A percentile compares a stretch with the other conserved stretches of the same genome.
These are phyloP conservation scores for Daedalea quercina DNA, from an alignment of 768 basidiomycete species.

Conservation along the genomic window DNA sequence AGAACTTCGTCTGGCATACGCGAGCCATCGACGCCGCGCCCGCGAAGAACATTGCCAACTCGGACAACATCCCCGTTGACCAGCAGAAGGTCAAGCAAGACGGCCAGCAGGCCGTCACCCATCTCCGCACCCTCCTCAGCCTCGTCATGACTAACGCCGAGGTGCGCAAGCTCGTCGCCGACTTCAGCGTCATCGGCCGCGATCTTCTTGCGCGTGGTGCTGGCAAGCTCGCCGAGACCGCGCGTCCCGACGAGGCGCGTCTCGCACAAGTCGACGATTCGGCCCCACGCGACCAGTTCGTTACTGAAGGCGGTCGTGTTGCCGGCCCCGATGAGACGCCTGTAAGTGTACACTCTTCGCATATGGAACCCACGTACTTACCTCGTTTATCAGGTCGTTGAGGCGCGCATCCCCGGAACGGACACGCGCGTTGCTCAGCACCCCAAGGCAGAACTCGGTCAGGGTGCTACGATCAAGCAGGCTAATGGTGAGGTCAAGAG, in stretches of 20 bases:
- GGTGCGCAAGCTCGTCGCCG: constrained; percentile 81
- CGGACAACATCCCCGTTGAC: constrained; percentile 39
- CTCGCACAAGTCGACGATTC: constrained; percentile 64
- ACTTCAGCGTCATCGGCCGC: constrained; percentile 71
- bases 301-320: constrained; percentile 36
- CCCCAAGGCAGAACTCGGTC: constrained; percentile 39
- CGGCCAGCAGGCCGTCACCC: constrained; percentile 55
- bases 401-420: constrained; percentile 38
- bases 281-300: constrained; percentile 62
- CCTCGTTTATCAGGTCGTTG: constrained; percentile 21
- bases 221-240: constrained; percentile 56
- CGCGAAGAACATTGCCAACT: constrained; percentile 33
- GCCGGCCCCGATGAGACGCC: constrained; percentile 41
- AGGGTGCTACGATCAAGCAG: constrained; percentile 27
- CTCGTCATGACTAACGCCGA: constrained; percentile 92
- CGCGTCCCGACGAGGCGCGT: constrained; percentile 59
- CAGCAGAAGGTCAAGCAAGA: constrained; percentile 31
- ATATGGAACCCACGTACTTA: background rate
- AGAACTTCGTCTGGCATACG: constrained; percentile 85
- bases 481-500: constrained; percentile 28
- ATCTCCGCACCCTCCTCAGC: constrained; percentile 81
- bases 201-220: constrained; percentile 77
- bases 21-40: constrained; percentile 41
- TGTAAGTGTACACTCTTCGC: constrained; percentile 18
- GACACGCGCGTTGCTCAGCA: constrained; percentile 41